phyloP scores from a whole-genome alignment of 805 yeast species.

The Ogataea paradorogensis region DNA sequence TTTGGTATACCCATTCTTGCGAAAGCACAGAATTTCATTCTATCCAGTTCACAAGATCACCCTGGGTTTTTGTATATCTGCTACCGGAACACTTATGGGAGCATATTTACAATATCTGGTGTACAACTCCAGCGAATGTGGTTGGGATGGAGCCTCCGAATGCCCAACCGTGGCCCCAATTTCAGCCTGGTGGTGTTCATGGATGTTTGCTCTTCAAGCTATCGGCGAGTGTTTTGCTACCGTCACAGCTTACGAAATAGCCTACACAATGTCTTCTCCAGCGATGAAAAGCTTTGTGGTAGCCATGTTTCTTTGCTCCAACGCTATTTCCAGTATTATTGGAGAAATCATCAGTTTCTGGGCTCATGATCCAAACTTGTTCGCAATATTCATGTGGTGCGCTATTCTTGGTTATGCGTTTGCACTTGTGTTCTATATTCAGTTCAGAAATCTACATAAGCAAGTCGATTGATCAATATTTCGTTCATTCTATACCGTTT shows the following conservation, averaged over 20 bases:
- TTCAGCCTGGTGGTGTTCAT: conserved; percentile 34
- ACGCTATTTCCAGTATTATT: conserved; percentile 46
- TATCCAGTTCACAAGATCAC: conserved; percentile 44
- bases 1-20: conserved; percentile 42
- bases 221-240: conserved; percentile 52
- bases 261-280: conserved; percentile 50
- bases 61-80: conserved; percentile 45
- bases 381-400: conserved; percentile 36
- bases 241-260: conserved; percentile 52
- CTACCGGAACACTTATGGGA: conserved; percentile 46
- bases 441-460: conserved; percentile 18
- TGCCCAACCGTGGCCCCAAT: conserved; percentile 28
- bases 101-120: conserved; percentile 44
- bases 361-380: conserved; percentile 39
- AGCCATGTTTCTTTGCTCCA: conserved; percentile 39
- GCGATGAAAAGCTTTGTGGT: conserved; percentile 50
- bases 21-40: conserved; percentile 38
- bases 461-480: conserved; percentile 3
- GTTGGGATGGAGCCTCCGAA: conserved; percentile 29
- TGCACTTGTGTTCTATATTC: conserved; percentile 22
- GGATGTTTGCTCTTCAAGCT: conserved; percentile 43
- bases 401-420: conserved; percentile 33
- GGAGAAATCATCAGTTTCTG: conserved; percentile 39
- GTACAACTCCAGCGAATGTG: conserved; percentile 46
- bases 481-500: conserved; percentile 4